Base-by-base conservation (phyloP, 768 basidiomycete genomes). In the Daedaleopsis sinensis region DNA sequence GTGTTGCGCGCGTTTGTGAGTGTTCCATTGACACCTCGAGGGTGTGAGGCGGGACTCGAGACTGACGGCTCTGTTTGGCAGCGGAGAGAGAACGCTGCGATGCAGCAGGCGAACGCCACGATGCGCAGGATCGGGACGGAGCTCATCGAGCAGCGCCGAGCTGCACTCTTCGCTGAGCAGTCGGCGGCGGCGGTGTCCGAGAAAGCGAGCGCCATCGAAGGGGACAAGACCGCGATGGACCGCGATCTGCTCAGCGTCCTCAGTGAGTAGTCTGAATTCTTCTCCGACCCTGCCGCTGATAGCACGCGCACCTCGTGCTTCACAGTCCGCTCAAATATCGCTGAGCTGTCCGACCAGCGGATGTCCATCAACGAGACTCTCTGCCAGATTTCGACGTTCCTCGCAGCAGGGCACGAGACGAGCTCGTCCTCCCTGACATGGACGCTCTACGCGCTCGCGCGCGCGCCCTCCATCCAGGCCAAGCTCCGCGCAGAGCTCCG, bases 331-430 rank as follows among this genome's bases (percentile, higher is more conserved):
- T 88, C 88, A 1, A 89, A 87, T 66, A 70, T 83, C 58, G 76
- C 81, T 15, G 71, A 76, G 13, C 71, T 78, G 11, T 71, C 79
- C 11, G 73, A 76, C 0, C 78, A 82, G 61, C 77, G 78, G n/a
- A 78, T 90, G 77, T 78, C 81, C 12, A 78, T 81, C 39, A 72
- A 77, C n/a, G 86, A 90, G 62, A 79, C 84, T 1, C 73, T 85
- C 23, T 84, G 79, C 65, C 88, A 88, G 64, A 87, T 88, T 62
- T 80, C 82, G 12, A 87, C 85, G 0, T 88, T 89, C 69, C 76
- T 89, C 35, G 78, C 83, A 15, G 84, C 85, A 51, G 88, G 88
- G 12, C 83, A 90, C 73, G 87, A 89, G 70, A 87, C 86, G 1
- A 82, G 82, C 18, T 77, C 84, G 0, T 78, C 78, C 7, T 82